phyloP scores from a whole-genome alignment of 345 rosid genomes.

The Orychophragmus violaceus region DNA sequence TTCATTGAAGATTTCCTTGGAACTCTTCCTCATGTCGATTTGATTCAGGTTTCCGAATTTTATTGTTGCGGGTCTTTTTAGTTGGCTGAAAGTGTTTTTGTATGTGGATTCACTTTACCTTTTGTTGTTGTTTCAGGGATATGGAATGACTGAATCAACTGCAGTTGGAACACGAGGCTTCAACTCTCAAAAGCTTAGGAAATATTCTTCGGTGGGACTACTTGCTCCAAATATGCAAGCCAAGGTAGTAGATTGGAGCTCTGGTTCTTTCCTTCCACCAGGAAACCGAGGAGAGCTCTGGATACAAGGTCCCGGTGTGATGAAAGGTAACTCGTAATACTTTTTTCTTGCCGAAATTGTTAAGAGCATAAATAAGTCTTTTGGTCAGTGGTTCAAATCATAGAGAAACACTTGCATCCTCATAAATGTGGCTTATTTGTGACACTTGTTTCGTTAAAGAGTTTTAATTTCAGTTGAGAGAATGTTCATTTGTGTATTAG shows the following conservation, averaged over 20 bases:
- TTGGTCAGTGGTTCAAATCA: not conserved
- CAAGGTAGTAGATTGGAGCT: slow-evolving; percentile 60
- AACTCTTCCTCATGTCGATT: slow-evolving; percentile 58
- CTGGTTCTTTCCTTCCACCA: slow-evolving; percentile 60
- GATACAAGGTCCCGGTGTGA: slow-evolving; percentile 72
- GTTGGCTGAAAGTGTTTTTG: not conserved
- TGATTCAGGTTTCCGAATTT: slow-evolving; percentile 56
- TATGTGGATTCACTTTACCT: not conserved
- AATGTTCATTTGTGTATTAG: slow-evolving; percentile 27
- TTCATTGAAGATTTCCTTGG: slow-evolving; percentile 47
- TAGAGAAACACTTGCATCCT: not conserved
- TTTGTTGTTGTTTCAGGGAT: slow-evolving; percentile 48
- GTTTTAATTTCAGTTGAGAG: not conserved
- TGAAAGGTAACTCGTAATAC: slow-evolving; percentile 47
- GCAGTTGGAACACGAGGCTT: slow-evolving; percentile 83
- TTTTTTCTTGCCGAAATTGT: not conserved
- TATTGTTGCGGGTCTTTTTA: not conserved
- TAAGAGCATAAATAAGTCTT: not conserved
- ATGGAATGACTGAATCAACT: slow-evolving; percentile 82
- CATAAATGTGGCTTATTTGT: not conserved
- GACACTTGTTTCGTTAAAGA: not conserved
- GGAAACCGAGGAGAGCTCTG: slow-evolving; percentile 75
- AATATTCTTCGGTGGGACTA: slow-evolving; percentile 63
- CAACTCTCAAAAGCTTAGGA: slow-evolving; percentile 36
- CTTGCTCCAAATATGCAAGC: slow-evolving; percentile 85